These are phyloP conservation scores for Penicillium brevicompactum DNA, from an alignment of 2,329 filamentous ascomycete species.

Conservation along the genomic window DNA sequence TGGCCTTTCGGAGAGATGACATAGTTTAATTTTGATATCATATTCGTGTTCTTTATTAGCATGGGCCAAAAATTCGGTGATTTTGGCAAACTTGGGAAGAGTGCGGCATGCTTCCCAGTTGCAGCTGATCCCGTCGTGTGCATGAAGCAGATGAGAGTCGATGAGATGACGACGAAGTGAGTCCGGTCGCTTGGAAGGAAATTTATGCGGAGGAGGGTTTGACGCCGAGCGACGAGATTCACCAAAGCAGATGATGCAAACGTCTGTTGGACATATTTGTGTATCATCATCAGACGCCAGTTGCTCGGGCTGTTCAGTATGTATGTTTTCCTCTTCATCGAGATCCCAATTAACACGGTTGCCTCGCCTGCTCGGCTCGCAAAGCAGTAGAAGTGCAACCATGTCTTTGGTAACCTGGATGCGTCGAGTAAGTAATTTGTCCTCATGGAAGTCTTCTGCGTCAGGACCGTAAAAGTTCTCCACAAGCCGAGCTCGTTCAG, in stretches of 20 bases:
- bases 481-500: conserved; percentile 24
- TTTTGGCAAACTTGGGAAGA: conserved; percentile 17
- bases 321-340: conserved; percentile 6
- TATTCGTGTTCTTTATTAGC: conserved; percentile 13
- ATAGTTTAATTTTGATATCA: conserved; percentile 20
- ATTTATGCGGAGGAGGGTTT: conserved; percentile 27
- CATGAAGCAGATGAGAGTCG: conserved; percentile 19
- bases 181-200: conserved; percentile 23
- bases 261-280: conserved; percentile 21
- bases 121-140: conserved; percentile 19
- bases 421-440: conserved; percentile 27
- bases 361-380: conserved; percentile 25
- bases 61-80: conserved; percentile 19
- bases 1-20: conserved; percentile 9
- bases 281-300: conserved; percentile 11
- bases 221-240: conserved; percentile 20
- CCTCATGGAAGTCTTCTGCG: conserved; percentile 25
- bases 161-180: conserved; percentile 27
- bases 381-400: conserved; percentile 26
- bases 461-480: conserved; percentile 31
- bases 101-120: conserved; percentile 13
- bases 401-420: conserved; percentile 34
- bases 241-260: conserved; percentile 28
- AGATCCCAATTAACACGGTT: conserved; percentile 27
- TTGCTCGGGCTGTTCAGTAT: conserved; percentile 17